phyloP scores from a whole-genome alignment of 78 protist species.

The Protostelium mycophagum region DNA sequence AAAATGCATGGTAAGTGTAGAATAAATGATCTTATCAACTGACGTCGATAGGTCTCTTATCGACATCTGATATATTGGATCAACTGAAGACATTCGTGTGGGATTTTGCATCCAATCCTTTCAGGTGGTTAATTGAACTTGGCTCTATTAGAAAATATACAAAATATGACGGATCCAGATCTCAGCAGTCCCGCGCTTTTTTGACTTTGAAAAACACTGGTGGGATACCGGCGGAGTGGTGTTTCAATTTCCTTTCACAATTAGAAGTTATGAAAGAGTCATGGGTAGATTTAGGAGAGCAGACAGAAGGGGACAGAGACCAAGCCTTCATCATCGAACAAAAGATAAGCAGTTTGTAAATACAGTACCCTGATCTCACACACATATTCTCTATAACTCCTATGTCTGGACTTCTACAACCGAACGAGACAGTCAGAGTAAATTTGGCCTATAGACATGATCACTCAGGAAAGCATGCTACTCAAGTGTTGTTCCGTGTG shows the following conservation, averaged over 20 bases:
- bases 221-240: neutral
- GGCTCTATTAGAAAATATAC: no score
- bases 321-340: neutral
- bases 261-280: neutral
- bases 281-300: neutral
- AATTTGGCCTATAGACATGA: neutral
- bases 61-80: neutral
- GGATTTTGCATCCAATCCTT: neutral
- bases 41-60: neutral
- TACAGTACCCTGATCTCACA: no score
- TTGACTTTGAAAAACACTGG: neutral
- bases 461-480: neutral
- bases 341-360: no score
- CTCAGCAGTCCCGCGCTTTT: no score
- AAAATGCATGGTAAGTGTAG: neutral
- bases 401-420: neutral
- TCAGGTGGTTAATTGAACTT: neutral
- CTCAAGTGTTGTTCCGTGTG: neutral
- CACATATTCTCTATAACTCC: neutral
- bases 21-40: neutral
- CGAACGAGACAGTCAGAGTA: neutral
- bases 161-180: no score
- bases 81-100: neutral
- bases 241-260: neutral
- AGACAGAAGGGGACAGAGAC: neutral